Conservation (phyloP, 352 stramenopile genomes). For the Plasmopara muralis region DNA sequence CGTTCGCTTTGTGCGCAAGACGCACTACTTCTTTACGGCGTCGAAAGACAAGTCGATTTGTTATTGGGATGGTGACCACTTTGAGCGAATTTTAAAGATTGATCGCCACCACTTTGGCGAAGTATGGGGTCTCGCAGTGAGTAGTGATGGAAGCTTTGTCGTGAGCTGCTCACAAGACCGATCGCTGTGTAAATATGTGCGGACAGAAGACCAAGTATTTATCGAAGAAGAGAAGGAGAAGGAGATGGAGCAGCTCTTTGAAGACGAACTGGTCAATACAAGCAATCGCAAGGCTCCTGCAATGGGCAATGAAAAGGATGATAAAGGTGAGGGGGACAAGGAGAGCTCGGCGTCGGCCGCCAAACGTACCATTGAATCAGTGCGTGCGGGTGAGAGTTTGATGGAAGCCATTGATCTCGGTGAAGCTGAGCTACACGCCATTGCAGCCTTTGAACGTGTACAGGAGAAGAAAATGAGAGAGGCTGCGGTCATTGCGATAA, state of each 20-base stretch:
- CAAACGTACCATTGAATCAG: conserved; percentile 90
- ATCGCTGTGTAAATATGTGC: conserved; percentile 94
- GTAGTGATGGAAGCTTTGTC: conserved; percentile 91
- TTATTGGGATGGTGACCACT: conserved; percentile 98
- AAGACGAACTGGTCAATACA: conserved; percentile 82
- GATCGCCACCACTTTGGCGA: conserved; percentile 72
- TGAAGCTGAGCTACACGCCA: conserved; percentile 86
- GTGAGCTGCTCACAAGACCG: conserved; percentile 95
- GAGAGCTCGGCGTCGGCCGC: conserved; percentile 80
- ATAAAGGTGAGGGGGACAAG: conserved; percentile 29
- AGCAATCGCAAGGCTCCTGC: conserved; percentile 59
- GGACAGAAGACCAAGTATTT: conserved; percentile 96
- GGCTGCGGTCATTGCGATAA: conserved; percentile 56
- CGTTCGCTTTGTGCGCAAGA: conserved; percentile 92
- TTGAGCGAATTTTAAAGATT: conserved; percentile 89
- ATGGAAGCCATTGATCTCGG: conserved; percentile 94
- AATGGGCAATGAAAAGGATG: conserved; percentile 53
- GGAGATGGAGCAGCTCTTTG: conserved; percentile 94
- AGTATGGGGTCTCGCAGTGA: conserved; percentile 87
- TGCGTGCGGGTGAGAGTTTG: conserved; percentile 86
- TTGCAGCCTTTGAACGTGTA: conserved; percentile 61
- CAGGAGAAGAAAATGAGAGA: conserved; percentile 57
- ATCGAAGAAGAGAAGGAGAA: conserved; percentile 97
- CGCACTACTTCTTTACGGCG: conserved; percentile 98
- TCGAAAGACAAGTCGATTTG: conserved; percentile 97